Base-by-base conservation (phyloP, 441 rosid genomes). In the Erysimum cheiri region DNA sequence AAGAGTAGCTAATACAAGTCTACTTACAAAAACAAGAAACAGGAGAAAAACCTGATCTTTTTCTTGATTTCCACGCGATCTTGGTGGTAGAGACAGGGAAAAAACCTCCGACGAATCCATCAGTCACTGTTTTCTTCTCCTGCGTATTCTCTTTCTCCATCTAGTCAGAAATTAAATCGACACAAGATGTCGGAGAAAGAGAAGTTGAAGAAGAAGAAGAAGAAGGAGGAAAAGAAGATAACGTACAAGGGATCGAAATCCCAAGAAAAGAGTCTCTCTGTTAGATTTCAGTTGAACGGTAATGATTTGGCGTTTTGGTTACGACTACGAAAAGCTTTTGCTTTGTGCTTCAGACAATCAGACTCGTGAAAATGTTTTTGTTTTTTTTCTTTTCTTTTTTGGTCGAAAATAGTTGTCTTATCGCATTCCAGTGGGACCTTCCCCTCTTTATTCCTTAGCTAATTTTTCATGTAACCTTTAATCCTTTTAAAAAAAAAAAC, bases 1-100 rank as follows among this genome's bases (percentile, higher is more conserved):
- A 64, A 37, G 6, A 40, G 9, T 11, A 65, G 44, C 10, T 6
- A 10, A 60, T 44, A 43, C 4, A 2, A 41, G 15, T 37, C 26
- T 39, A 43, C 26, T 24, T 24, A 24, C 3, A 24, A 0, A 44
- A 36, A 41, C 56, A n/a, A 54, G 54, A 67, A 17, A 46, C 17
- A 60, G 46, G 32, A 15, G 11, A 8, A 17, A 17, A 52, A 89
- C 97, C 91, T 81, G 98, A 80, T 85, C 92, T 83, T 76, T 78
- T 88, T 15, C 94, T 75, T 49, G 98, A 88, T 55, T 85, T 92
- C 98, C 98, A 92, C 46, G 77, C 82, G 77, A 89, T 80, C 78
- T 83, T 85, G 50, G 94, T 74, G 31, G 92, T 64, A 48, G 90
- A 83, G 53, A 67, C 85, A 4, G 87, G 90, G 52, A 89, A 87